Evolutionary conservation across 2,329 filamentous ascomycete species (phyloP).

Genomic region (Penicillium freii): DNA sequence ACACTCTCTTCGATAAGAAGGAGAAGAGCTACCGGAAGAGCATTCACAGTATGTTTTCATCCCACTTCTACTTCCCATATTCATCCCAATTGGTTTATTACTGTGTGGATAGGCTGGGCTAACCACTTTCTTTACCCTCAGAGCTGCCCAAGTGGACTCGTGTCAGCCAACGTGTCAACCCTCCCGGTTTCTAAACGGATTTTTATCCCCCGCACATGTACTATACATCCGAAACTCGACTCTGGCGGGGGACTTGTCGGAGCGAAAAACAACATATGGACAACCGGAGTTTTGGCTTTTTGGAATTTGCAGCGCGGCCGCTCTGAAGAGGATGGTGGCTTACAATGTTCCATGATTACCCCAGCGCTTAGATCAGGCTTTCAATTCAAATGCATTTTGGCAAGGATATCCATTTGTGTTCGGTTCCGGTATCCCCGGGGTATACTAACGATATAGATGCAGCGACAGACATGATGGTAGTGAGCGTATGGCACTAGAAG

Average conservation of each 20-base stretch:
- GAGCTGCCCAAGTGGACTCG: constrained; percentile 91
- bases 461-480: background rate
- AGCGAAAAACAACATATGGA: constrained; percentile 26
- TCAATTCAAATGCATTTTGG: constrained; percentile 19
- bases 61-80: background rate
- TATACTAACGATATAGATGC: constrained; percentile 6
- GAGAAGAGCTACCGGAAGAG: constrained; percentile 94
- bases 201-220: constrained; percentile 26
- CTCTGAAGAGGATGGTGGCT: constrained; percentile 13
- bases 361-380: constrained; percentile 22
- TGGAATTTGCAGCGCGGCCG: constrained; percentile 25
- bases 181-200: constrained; percentile 74
- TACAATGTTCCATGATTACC: constrained; percentile 28
- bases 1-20: constrained; percentile 96
- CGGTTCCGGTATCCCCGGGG: background rate
- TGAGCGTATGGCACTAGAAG: constrained; percentile 17
- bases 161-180: constrained; percentile 89
- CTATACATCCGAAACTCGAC: constrained; percentile 26
- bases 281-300: constrained; percentile 36
- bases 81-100: background rate
- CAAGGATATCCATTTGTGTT: background rate
- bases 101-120: background rate
- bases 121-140: constrained; percentile 36
- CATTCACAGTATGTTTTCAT: constrained; percentile 78
- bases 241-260: constrained; percentile 7